Evolutionary conservation across 805 yeast species (phyloP).

Genomic region (Yamadazyma nakazawae): DNA sequence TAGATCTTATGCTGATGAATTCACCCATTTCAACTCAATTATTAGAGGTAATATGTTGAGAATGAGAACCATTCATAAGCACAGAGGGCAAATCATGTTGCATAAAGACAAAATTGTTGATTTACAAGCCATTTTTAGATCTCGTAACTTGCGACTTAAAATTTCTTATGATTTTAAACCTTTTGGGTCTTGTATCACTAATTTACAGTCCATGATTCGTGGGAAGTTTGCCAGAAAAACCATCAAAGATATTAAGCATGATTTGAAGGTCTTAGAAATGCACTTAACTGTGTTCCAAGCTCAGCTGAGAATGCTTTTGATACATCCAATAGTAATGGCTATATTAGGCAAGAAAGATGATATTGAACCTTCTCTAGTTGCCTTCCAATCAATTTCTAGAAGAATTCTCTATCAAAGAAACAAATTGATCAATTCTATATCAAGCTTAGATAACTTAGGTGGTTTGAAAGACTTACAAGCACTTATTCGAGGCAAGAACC

Average conservation of each 20-base stretch:
- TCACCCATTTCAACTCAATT: conserved; percentile 47
- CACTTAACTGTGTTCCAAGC: conserved; percentile 39
- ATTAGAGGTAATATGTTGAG: conserved; percentile 48
- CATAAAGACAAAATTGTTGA: conserved; percentile 31
- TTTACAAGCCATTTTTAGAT: conserved; percentile 40
- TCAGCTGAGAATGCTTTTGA: conserved; percentile 20
- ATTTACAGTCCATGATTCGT: conserved; percentile 44
- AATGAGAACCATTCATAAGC: conserved; percentile 28
- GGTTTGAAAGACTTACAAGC: conserved; percentile 35
- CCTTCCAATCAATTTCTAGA: conserved; percentile 31
- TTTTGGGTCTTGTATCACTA: conserved; percentile 20
- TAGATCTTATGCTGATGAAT: conserved; percentile 51
- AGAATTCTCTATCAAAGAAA: conserved; percentile 19
- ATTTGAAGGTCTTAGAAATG: conserved; percentile 11
- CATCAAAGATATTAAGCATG: conserved; percentile 9
- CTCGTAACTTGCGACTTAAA: conserved; percentile 17
- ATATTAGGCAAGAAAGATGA: conserved; percentile 20
- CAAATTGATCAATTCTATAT: conserved; percentile 17
- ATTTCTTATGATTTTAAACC: conserved; percentile 8
- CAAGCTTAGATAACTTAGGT: conserved; percentile 15
- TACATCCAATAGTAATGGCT: conserved; percentile 19
- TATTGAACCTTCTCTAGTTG: conserved; percentile 21
- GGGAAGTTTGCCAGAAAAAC: conserved; percentile 31
- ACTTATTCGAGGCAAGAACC: conserved; percentile 31
- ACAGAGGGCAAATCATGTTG: conserved; percentile 30